A percentile compares a stretch with the other conserved stretches of the same genome.
phyloP scores from a whole-genome alignment of 345 rosid species.

The Lepidium didymum region DNA sequence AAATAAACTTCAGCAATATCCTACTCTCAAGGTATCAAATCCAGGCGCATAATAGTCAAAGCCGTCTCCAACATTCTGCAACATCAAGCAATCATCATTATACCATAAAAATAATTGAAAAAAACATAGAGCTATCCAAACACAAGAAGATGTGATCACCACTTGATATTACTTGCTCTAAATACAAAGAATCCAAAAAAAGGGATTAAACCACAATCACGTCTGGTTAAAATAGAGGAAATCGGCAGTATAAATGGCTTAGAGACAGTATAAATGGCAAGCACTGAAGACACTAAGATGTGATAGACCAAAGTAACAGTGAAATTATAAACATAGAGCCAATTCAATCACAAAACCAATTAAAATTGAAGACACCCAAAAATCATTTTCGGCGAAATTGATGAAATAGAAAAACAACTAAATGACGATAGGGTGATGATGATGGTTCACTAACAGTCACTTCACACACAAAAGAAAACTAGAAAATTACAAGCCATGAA shows the following conservation, averaged over 20 bases:
- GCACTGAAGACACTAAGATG: not conserved
- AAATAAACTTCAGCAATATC: not conserved
- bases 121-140: not conserved
- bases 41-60: slow-evolving; percentile 4
- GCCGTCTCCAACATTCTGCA: slow-evolving; percentile 26
- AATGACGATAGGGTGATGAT: not conserved
- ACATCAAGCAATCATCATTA: not conserved
- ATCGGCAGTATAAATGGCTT: not conserved
- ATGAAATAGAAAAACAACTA: not conserved
- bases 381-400: not conserved
- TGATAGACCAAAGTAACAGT: not conserved
- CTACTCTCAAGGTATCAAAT: not conserved
- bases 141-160: slow-evolving; percentile 4
- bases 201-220: not conserved
- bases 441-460: not conserved
- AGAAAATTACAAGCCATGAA: not conserved
- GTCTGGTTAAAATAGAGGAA: not conserved
- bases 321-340: slow-evolving; percentile 5
- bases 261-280: not conserved
- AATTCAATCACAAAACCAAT: not conserved
- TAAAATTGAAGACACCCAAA: not conserved
- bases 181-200: not conserved
- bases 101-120: not conserved
- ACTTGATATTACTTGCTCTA: not conserved
- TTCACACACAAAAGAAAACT: not conserved